phyloP scores from a whole-genome alignment of 2,329 filamentous ascomycete species.

The Kalmusia sp. region DNA sequence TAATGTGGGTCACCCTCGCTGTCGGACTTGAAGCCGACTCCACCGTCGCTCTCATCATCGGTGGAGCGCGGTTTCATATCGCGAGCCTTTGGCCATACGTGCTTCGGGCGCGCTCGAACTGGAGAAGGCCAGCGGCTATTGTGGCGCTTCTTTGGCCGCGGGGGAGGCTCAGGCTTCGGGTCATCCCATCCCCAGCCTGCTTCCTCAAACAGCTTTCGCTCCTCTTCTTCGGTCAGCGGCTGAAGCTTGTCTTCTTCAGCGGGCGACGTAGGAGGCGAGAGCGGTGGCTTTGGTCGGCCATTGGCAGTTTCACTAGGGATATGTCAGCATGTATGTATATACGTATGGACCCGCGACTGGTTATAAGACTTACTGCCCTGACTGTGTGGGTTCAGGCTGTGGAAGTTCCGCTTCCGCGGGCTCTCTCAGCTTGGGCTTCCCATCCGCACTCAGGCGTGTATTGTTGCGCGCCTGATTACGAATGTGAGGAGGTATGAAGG shows the following conservation, averaged over 20 bases:
- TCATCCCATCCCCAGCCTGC: constrained; percentile 19
- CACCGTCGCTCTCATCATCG: constrained; percentile 30
- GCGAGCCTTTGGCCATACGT: constrained; percentile 35
- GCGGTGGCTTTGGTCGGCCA: constrained; percentile 10
- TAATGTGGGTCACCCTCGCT: constrained; percentile 42
- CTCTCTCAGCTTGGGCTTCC: neutral
- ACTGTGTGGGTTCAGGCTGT: constrained; percentile 6
- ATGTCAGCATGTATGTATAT: neutral
- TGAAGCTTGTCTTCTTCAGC: neutral
- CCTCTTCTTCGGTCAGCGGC: neutral
- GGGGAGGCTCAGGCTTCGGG: constrained; percentile 4
- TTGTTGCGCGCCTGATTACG: constrained; percentile 18
- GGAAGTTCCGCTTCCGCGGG: neutral
- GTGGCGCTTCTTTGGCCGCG: constrained; percentile 7
- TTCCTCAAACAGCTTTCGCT: neutral
- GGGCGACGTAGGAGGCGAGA: constrained; percentile 14
- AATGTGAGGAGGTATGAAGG: constrained; percentile 34
- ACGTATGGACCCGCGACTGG: neutral
- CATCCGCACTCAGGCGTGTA: neutral
- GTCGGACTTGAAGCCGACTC: constrained; percentile 28
- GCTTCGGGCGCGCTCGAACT: constrained; percentile 5
- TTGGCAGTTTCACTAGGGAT: neutral
- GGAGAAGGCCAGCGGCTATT: constrained; percentile 24
- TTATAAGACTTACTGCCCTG: constrained; percentile 16
- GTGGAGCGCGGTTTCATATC: constrained; percentile 32